These are phyloP conservation scores for Ceratocystiopsis sp. DNA, from an alignment of 2,329 filamentous ascomycete species.

Conservation along the genomic window DNA sequence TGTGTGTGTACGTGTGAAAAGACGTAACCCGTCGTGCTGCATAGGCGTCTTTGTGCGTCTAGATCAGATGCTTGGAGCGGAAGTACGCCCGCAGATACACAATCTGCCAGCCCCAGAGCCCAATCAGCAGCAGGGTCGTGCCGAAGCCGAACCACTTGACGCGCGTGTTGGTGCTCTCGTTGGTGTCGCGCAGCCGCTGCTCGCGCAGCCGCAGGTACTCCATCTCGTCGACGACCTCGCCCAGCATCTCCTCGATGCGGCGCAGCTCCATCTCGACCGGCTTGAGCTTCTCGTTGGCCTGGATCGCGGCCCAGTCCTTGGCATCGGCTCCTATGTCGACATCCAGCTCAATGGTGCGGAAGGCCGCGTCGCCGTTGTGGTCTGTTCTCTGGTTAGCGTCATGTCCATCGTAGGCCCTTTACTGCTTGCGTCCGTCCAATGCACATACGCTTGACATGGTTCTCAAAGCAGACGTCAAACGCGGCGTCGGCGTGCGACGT, in stretches of 20 bases:
- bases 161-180: constrained; percentile 97
- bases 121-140: constrained; percentile 81
- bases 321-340: constrained; percentile 94
- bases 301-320: constrained; percentile 94
- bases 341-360: constrained; percentile 72
- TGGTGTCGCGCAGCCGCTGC: constrained; percentile 93
- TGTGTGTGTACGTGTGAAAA: too few relatives aligned
- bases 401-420: not conserved
- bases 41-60: constrained; percentile 9
- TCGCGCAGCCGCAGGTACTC: constrained; percentile 81
- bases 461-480: constrained; percentile 95
- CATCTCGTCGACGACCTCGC: constrained; percentile 85
- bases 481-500: constrained; percentile 81
- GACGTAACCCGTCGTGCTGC: not conserved
- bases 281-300: constrained; percentile 94
- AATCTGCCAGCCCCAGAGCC: constrained; percentile 89
- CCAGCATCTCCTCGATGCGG: constrained; percentile 77
- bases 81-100: constrained; percentile 97
- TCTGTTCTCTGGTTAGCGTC: not conserved
- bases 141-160: constrained; percentile 97
- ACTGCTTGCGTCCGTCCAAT: not conserved
- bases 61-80: constrained; percentile 61
- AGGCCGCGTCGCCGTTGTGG: constrained; percentile 26
- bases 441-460: constrained; percentile 36
- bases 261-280: constrained; percentile 89